Conservation (phyloP, 805 yeast genomes). For the Zygoascus ofunaensis region DNA sequence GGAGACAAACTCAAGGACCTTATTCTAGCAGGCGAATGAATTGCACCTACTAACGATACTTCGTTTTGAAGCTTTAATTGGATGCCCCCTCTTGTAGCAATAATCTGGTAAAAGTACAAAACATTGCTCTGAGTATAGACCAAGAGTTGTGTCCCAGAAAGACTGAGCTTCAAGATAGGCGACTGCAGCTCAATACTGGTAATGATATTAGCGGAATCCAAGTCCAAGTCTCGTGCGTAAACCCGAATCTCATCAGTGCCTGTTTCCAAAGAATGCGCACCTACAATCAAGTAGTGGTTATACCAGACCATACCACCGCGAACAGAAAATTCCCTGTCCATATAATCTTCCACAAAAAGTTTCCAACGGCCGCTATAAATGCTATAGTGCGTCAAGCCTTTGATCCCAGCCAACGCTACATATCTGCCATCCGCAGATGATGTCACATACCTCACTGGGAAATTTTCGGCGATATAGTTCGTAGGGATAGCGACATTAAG, state of each 20-base stretch:
- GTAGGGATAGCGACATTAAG: conserved; percentile 38
- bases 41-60: conserved; percentile 28
- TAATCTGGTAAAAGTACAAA: conserved; percentile 22
- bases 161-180: conserved; percentile 24
- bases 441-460: conserved; percentile 36
- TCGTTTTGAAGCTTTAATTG: conserved; percentile 26
- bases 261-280: conserved; percentile 23
- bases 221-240: conserved; percentile 30
- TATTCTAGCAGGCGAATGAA: conserved; percentile 32
- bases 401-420: conserved; percentile 42
- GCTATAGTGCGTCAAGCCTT: conserved; percentile 38
- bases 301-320: conserved; percentile 34
- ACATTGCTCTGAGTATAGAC: conserved; percentile 29
- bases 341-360: conserved; percentile 30
- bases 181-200: conserved; percentile 24
- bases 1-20: conserved; percentile 26
- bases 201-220: conserved; percentile 26
- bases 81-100: conserved; percentile 13
- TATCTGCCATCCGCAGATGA: conserved; percentile 40
- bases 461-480: conserved; percentile 36
- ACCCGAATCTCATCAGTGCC: conserved; percentile 24
- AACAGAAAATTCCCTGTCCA: conserved; percentile 29
- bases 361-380: conserved; percentile 39
- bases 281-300: conserved; percentile 28
- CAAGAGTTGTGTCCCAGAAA: conserved; percentile 24